A percentile compares a stretch with the other conserved stretches of the same genome.
Evolutionary conservation across 1,284 basidiomycete species (phyloP).

Genomic region (Mycena sp.): DNA sequence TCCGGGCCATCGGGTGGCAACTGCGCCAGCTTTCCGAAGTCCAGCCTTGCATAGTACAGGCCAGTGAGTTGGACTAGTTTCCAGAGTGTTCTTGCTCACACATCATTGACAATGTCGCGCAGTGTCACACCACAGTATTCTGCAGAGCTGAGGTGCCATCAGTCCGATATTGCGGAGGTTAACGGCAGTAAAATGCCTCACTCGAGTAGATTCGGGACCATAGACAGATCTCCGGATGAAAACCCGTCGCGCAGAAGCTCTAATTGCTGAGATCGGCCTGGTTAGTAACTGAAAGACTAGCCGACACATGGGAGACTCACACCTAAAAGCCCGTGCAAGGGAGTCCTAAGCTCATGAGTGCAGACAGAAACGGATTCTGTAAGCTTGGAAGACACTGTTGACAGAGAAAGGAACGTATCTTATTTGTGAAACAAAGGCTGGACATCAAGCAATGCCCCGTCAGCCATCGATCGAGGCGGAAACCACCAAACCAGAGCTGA

Average conservation of each 20-base stretch:
- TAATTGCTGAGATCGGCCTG: too few species aligned
- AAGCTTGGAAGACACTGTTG: not conserved
- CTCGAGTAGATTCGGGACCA: slow-evolving; percentile 16
- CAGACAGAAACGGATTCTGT: not conserved
- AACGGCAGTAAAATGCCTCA: not conserved
- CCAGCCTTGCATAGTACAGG: not conserved
- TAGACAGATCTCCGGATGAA: not conserved
- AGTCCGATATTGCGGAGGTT: not conserved
- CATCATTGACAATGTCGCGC: slow-evolving; percentile 19
- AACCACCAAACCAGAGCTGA: not conserved
- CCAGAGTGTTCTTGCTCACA: not conserved
- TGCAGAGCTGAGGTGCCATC: slow-evolving; percentile 10
- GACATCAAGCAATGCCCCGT: not conserved
- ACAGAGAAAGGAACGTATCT: slow-evolving; percentile 14
- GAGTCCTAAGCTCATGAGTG: slow-evolving; percentile 27
- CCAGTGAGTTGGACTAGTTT: not conserved
- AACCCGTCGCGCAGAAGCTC: slow-evolving; percentile 20
- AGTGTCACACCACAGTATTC: slow-evolving; percentile 21
- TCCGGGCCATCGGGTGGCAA: not conserved
- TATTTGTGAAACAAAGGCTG: slow-evolving; percentile 26
- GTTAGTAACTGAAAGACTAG: too few species aligned
- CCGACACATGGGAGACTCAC: not conserved
- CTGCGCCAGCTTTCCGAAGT: slow-evolving; percentile 21
- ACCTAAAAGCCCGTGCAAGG: slow-evolving; percentile 23
- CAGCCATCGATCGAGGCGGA: not conserved